phyloP scores from a whole-genome alignment of 306 rosid species.

The Styphnolobium japonicum region DNA sequence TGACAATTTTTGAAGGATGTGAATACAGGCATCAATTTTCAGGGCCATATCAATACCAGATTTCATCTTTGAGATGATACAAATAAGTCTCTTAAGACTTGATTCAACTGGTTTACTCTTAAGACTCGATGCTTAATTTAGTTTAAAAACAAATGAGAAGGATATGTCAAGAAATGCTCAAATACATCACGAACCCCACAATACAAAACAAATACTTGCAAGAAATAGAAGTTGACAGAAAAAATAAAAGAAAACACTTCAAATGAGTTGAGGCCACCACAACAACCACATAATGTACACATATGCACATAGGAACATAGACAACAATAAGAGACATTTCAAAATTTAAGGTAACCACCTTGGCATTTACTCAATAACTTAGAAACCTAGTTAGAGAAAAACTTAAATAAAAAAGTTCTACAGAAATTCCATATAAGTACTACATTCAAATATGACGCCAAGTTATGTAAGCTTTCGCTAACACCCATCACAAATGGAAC shows the following conservation, averaged over 20 bases:
- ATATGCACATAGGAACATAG: slow-evolving; percentile 25
- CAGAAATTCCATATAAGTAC: slow-evolving; percentile 39
- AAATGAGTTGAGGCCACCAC: neutral
- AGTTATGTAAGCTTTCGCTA: slow-evolving; percentile 40
- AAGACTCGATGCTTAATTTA: neutral
- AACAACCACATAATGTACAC: slow-evolving; percentile 22
- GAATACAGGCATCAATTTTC: neutral
- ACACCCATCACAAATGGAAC: slow-evolving; percentile 41
- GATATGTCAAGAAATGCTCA: neutral
- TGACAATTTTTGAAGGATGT: neutral
- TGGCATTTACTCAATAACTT: slow-evolving; percentile 25
- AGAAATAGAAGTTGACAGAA: neutral
- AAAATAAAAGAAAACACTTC: neutral
- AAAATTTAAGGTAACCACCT: slow-evolving; percentile 33
- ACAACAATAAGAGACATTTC: neutral
- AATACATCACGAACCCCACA: neutral
- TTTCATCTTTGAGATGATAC: neutral
- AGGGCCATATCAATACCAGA: neutral
- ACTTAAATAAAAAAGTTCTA: slow-evolving; percentile 25
- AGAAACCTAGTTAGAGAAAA: slow-evolving; percentile 14
- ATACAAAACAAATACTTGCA: slow-evolving; percentile 1
- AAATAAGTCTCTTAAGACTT: neutral
- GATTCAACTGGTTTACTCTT: neutral
- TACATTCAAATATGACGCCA: slow-evolving; percentile 45
- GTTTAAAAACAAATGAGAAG: neutral